Conservation (phyloP, 202 grass and related monocot species). For the Miscanthus sacchariflorus region DNA sequence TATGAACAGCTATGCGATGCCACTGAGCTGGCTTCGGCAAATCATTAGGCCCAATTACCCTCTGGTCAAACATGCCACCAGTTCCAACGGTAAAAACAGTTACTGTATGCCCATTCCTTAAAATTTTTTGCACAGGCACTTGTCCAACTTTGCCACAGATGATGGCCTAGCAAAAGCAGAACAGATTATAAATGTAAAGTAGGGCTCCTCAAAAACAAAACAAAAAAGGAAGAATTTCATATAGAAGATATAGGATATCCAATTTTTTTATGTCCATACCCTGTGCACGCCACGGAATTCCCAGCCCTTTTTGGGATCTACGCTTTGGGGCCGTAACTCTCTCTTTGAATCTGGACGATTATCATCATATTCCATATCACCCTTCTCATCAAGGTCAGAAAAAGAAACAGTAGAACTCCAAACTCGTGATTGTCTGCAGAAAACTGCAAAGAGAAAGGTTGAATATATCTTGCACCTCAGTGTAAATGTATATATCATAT, state of each 20-base stretch:
- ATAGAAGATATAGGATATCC: background rate
- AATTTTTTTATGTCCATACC: conserved; percentile 50
- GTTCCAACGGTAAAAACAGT: conserved; percentile 98
- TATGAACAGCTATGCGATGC: conserved; percentile 90
- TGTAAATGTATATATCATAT: conserved; percentile 14
- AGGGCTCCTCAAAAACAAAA: conserved; percentile 29
- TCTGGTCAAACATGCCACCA: conserved; percentile 96
- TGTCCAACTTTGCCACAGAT: conserved; percentile 93
- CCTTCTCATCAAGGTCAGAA: conserved; percentile 61
- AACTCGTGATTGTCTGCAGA: conserved; percentile 53
- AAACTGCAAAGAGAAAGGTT: conserved; percentile 48
- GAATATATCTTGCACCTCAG: conserved; percentile 25
- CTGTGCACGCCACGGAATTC: conserved; percentile 82
- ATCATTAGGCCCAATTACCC: conserved; percentile 60
- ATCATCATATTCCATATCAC: conserved; percentile 37
- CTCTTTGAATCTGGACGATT: conserved; percentile 45
- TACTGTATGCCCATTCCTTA: conserved; percentile 78
- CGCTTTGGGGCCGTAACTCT: conserved; percentile 60
- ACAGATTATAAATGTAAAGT: conserved; percentile 12
- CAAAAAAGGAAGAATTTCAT: conserved; percentile 31
- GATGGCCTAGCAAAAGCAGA: conserved; percentile 72
- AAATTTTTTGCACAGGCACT: conserved; percentile 89
- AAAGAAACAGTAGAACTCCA: conserved; percentile 75
- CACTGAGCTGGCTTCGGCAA: conserved; percentile 88
- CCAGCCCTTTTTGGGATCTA: conserved; percentile 75